Base-by-base conservation (phyloP, 2,329 filamentous ascomycete species). In the Fusarium sp. region DNA sequence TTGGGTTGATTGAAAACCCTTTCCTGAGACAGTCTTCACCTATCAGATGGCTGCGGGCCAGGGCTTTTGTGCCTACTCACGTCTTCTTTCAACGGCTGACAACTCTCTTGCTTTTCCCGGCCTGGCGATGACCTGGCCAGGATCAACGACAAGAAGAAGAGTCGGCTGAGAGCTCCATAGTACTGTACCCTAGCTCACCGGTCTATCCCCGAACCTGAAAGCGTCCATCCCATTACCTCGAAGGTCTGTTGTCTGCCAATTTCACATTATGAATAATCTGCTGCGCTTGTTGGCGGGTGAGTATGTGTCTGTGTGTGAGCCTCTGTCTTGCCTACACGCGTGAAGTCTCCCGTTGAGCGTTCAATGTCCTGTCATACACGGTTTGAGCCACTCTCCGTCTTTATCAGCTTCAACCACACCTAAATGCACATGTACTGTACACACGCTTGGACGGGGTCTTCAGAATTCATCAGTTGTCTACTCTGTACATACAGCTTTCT, bases 151-250 rank as follows among this genome's bases (percentile, higher is more conserved):
- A 68, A 73, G 65, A 70, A 63, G 36, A 75, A 75, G 63, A 70
- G 52, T 72, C 57, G 70, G 70, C 63, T 58, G 75, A 75, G 66
- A 75, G 74, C 69, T 76, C 74, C 74, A 76, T 76, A 75, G 54
- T 57, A 63, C 48, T 58, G 51, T 48, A 65, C 63, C 73, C 74
- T 76, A 75, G 69, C 74, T 69, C 63, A 73, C 74, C 74, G 65
- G 72, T 64, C 72, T 71, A 70, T 67, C 65, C 42, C 69, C 69
- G 69, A 76, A 63, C 49, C 66, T 61, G 61, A 72, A 70, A 49
- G 63, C 64, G 51, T 63, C 69, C 69, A 61, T 65, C 45, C 52
- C 56, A 63, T 69, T 62, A 64, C 65, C 60, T 60, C 49, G 38
- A 49, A 41, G 55, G 57, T 45, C 61, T 41, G 35, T 64, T 57